Conservation (phyloP, 2,329 filamentous ascomycete species). For the Helicocarpus griseus region DNA sequence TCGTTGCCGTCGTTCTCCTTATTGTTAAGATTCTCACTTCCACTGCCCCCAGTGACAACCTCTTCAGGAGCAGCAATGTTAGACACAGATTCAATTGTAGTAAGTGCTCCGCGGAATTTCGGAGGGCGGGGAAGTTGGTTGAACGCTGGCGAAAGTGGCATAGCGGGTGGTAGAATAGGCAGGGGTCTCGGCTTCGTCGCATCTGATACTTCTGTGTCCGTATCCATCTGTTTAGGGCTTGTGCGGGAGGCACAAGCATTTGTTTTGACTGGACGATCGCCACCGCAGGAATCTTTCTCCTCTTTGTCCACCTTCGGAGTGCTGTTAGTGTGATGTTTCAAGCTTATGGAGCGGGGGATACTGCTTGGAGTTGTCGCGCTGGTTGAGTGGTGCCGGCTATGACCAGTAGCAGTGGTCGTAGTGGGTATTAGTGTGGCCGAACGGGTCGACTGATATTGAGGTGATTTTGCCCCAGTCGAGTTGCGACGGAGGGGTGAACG, state of each 20-base stretch:
- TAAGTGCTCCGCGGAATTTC: conserved; percentile 1
- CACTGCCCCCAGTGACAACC: not conserved
- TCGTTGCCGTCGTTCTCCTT: not conserved
- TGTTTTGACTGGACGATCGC: not conserved
- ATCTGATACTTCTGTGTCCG: not conserved
- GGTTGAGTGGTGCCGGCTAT: not conserved
- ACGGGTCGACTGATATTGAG: not conserved
- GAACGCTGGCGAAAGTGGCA: not conserved
- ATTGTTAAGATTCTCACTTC: not conserved
- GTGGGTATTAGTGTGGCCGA: not conserved
- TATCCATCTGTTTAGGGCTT: not conserved
- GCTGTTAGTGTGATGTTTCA: not conserved
- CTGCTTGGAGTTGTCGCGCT: not conserved
- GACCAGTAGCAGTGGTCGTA: not conserved
- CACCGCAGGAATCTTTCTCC: not conserved
- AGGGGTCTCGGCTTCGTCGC: not conserved
- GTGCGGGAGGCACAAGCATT: not conserved
- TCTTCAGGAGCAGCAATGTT: not conserved
- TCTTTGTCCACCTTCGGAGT: not conserved
- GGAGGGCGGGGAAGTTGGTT: not conserved
- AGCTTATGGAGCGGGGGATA: not conserved
- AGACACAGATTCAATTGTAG: not conserved
- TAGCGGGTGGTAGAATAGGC: not conserved
- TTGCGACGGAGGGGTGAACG: conserved; percentile 1
- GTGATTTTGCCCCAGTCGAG: not conserved